Evolutionary conservation across 139 green algal genomes (phyloP).

Genomic region (Nannochloris sp.): DNA sequence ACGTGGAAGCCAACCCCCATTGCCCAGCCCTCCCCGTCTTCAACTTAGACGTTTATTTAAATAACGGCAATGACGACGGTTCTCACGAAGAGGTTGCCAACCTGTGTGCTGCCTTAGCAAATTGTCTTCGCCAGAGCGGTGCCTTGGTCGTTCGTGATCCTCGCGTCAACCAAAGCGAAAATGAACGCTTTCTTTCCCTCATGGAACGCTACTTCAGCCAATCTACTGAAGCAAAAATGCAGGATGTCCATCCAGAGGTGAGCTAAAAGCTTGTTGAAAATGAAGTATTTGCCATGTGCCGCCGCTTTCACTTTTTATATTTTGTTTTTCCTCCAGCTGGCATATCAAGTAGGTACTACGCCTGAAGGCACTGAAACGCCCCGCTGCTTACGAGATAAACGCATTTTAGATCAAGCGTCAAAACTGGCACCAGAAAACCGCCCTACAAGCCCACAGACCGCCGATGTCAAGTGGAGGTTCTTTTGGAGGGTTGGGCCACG

Average conservation of each 20-base stretch:
- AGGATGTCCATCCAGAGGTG: constrained; percentile 56
- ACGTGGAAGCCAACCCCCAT: constrained; percentile 22
- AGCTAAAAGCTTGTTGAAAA: constrained; percentile 55
- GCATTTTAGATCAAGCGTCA: constrained; percentile 19
- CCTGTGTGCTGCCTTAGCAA: constrained; percentile 35
- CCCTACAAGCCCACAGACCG: constrained; percentile 33
- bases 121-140: constrained; percentile 34
- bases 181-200: constrained; percentile 70
- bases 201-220: constrained; percentile 84
- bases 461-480: constrained; percentile 87
- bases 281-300: background rate
- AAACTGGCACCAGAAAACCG: constrained; percentile 28
- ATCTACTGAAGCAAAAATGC: constrained; percentile 44
- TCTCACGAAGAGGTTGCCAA: constrained; percentile 1
- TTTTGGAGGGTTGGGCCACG: constrained; percentile 73
- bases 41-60: constrained; percentile 24
- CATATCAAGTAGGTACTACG: constrained; percentile 49
- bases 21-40: constrained; percentile 26
- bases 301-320: background rate
- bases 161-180: constrained; percentile 47
- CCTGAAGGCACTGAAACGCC: constrained; percentile 77
- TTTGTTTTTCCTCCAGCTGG: background rate
- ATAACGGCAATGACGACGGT: background rate
- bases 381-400: constrained; percentile 44
- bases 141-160: constrained; percentile 69